A percentile compares a stretch with the other conserved stretches of the same genome.
phyloP scores from a whole-genome alignment of 1,284 basidiomycete species.

The Meira nashicola region DNA sequence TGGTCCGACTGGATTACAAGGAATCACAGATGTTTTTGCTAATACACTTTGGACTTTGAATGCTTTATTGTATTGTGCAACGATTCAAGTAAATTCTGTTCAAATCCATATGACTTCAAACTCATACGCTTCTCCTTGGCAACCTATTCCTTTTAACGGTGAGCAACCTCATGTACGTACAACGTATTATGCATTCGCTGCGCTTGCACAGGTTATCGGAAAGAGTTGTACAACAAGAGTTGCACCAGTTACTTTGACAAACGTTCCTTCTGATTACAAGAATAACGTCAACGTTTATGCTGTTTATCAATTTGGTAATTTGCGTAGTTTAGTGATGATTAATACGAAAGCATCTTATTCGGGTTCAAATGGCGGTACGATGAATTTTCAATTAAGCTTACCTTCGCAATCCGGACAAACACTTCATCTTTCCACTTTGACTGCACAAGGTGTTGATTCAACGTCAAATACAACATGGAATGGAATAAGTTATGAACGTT shows the following conservation, averaged over 20 bases:
- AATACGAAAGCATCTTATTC: constrained; percentile 26
- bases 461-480: constrained; percentile 30
- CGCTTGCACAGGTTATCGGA: constrained; percentile 34
- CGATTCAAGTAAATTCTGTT: constrained; percentile 27
- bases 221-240: constrained; percentile 28
- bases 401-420: constrained; percentile 28
- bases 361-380: neutral
- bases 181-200: constrained; percentile 39
- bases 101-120: constrained; percentile 41
- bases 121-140: constrained; percentile 34
- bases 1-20: constrained; percentile 32
- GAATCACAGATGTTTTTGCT: constrained; percentile 37
- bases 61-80: constrained; percentile 40
- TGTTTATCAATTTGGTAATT: constrained; percentile 21
- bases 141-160: constrained; percentile 21
- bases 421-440: constrained; percentile 26
- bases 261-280: constrained; percentile 19
- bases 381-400: constrained; percentile 21
- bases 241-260: constrained; percentile 21
- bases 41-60: constrained; percentile 42
- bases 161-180: constrained; percentile 25
- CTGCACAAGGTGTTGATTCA: constrained; percentile 25
- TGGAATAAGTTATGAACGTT: constrained; percentile 34
- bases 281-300: constrained; percentile 27
- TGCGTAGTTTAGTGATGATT: constrained; percentile 30